Evolutionary conservation across 2,329 filamentous ascomycete genomes (phyloP), one percentile per base, ranked within the genome.

Genomic region (Fonsecaea erecta): DNA sequence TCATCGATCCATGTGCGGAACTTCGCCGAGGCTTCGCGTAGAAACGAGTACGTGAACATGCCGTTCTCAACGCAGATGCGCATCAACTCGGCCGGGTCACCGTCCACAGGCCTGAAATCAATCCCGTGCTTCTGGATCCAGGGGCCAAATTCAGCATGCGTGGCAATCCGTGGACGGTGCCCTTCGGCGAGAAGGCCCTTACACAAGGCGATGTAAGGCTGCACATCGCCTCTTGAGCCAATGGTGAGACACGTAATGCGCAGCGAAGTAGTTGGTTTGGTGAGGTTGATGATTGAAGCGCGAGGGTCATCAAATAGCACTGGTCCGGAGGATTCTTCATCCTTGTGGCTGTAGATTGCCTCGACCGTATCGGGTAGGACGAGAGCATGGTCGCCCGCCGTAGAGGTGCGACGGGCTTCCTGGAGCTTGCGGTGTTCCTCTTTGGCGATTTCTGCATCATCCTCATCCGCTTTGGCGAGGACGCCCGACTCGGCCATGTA

Each of bases 1-100:
- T 92, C 90, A 72, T 98, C 93, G 18, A 99, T 88, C 93, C 95
- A 99, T n/a, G 88, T 90, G 60, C 95, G 90, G 78, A 98, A 97
- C 71, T 91, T 93, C 6, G 85, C 83, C 64, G 91, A 94, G 40
- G 94, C 93, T 76, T 97, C 93, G 65, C 86, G 89, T 62, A 99
- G 81, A 77, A 99, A 99, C 0, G 91, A 89, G 72, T 90, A 90
- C 0, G 95, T 98, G 74, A 99, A 99, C 80, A 97, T 98, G 73
- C 95, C 95, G 74, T 98, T 92, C 75, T 98, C 93, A 55, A 98
- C 94, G 74, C 95, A 99, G 46, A 99, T 88, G 1, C 90, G 86
- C 94, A 99, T 98, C 52, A 99, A 84, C 77, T 98, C 94, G 34
- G 88, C 92, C 0, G 95, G 95, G 73, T 99, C 93, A 34, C 95